A percentile compares a stretch with the other conserved stretches of the same genome.
Conservation (phyloP, 192 early-diverging fungal genomes). For the Gaertneriomyces semiglobifer region DNA sequence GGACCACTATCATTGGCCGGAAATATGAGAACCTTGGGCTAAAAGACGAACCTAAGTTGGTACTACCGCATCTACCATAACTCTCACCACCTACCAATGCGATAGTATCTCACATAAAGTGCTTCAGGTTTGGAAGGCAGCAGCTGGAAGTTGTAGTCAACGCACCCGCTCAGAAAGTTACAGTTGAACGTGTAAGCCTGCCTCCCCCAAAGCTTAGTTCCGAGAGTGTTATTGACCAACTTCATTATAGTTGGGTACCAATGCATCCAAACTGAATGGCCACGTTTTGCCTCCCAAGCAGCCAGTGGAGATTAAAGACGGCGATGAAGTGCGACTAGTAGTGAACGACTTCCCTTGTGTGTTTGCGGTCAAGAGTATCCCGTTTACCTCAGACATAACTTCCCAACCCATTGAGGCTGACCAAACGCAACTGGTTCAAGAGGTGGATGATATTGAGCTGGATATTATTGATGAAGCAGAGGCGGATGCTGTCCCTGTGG, state of each 20-base stretch:
- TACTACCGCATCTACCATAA: not conserved
- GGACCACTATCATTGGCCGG: constrained; percentile 19
- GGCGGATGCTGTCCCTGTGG: not conserved
- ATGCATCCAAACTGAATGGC: constrained; percentile 21
- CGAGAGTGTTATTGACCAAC: not conserved
- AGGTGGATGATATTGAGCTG: constrained; percentile 4
- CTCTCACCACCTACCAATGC: not conserved
- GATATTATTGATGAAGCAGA: constrained; percentile 1
- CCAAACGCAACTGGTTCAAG: not conserved
- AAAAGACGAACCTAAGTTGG: constrained; percentile 13
- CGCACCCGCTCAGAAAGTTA: constrained; percentile 1
- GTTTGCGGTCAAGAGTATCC: constrained; percentile 7
- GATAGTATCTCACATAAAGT: not conserved
- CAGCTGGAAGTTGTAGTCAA: constrained; percentile 19
- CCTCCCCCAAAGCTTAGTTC: not conserved
- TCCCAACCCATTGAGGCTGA: not conserved
- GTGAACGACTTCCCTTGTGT: not conserved
- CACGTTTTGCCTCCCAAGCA: not conserved
- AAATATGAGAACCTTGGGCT: constrained; percentile 14
- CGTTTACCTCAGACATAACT: constrained; percentile 15
- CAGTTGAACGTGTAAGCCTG: constrained; percentile 22
- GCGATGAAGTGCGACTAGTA: constrained; percentile 16
- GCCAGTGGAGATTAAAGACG: constrained; percentile 1
- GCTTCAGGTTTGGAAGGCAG: constrained; percentile 22
- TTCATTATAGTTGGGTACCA: constrained; percentile 22